Evolutionary conservation across 2,329 filamentous ascomycete species (phyloP).

Genomic region (Hypoxylon sp.): DNA sequence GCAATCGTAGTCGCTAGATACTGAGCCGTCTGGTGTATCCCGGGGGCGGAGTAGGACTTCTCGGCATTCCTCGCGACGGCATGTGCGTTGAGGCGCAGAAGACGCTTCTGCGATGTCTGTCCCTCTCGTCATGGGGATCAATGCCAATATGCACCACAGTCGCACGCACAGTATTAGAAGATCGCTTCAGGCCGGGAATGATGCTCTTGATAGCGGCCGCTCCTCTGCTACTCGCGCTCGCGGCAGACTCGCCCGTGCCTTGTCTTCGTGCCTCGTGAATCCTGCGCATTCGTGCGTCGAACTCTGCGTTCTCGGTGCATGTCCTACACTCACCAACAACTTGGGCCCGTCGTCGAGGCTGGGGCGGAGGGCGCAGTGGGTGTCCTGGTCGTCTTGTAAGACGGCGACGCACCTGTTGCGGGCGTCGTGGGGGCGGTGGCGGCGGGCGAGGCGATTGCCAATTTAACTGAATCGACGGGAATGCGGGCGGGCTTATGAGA

Average conservation of each 20-base stretch:
- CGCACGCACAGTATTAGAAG: conserved; percentile 30
- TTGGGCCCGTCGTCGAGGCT: conserved; percentile 42
- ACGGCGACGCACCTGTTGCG: conserved; percentile 39
- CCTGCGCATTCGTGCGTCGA: conserved; percentile 42
- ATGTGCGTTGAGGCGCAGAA: conserved; percentile 25
- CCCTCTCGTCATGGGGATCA: conserved; percentile 17
- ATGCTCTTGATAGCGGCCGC: conserved; percentile 38
- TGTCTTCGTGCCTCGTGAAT: conserved; percentile 28
- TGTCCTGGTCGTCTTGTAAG: conserved; percentile 45
- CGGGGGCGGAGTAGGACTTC: conserved; percentile 45
- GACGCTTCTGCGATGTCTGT: conserved; percentile 5
- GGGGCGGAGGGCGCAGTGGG: conserved; percentile 37
- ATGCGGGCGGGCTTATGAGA: conserved; percentile 43
- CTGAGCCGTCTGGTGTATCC: conserved; percentile 34
- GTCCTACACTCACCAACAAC: conserved; percentile 48
- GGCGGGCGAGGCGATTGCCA: conserved; percentile 22
- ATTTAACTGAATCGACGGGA: conserved; percentile 29
- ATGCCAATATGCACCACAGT: conserved; percentile 35
- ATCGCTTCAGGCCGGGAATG: conserved; percentile 39
- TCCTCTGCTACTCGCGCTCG: conserved; percentile 1
- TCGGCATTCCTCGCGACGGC: conserved; percentile 11
- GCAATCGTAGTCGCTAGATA: conserved; percentile 25
- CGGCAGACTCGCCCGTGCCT: conserved; percentile 29
- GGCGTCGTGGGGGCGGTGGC: conserved; percentile 14
- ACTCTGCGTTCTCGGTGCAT: conserved; percentile 46